phyloP scores from a whole-genome alignment of 805 yeast species.

The Ogataea paradorogensis region DNA sequence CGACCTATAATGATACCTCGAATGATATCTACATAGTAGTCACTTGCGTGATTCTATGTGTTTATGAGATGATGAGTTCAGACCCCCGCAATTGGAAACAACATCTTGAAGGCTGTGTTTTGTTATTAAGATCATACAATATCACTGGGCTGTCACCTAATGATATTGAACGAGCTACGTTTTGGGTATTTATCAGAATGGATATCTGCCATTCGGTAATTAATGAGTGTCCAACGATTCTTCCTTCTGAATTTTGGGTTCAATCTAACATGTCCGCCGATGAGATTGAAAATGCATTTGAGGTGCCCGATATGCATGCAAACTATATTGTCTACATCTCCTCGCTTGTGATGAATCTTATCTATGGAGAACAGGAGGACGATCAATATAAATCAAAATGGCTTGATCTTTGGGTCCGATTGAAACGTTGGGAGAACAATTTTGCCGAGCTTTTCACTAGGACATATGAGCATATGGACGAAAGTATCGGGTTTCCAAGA shows the following conservation, averaged over 20 bases:
- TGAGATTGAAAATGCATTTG: conserved; percentile 26
- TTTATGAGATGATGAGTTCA: conserved; percentile 43
- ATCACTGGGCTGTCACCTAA: conserved; percentile 36
- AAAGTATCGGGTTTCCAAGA: conserved; percentile 36
- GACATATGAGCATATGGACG: conserved; percentile 30
- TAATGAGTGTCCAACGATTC: conserved; percentile 37
- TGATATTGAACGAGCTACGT: conserved; percentile 35
- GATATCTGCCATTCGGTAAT: conserved; percentile 40
- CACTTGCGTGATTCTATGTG: conserved; percentile 41
- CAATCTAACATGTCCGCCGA: conserved; percentile 26
- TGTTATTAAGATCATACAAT: conserved; percentile 34
- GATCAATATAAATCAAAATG: conserved; percentile 35
- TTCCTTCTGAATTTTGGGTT: conserved; percentile 36
- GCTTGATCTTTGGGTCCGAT: conserved; percentile 37
- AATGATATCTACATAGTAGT: conserved; percentile 28
- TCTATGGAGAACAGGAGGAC: conserved; percentile 27
- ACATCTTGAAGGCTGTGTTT: conserved; percentile 41
- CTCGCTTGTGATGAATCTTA: conserved; percentile 35
- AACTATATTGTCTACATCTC: conserved; percentile 40
- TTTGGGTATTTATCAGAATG: conserved; percentile 44
- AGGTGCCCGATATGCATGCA: conserved; percentile 33
- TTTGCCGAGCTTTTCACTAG: conserved; percentile 33
- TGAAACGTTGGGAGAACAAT: conserved; percentile 35
- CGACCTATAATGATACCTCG: conserved; percentile 15
- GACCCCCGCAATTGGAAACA: conserved; percentile 40